Evolutionary conservation across 2,329 filamentous ascomycete species (phyloP).

Genomic region (Tolypocladium endophyticum): DNA sequence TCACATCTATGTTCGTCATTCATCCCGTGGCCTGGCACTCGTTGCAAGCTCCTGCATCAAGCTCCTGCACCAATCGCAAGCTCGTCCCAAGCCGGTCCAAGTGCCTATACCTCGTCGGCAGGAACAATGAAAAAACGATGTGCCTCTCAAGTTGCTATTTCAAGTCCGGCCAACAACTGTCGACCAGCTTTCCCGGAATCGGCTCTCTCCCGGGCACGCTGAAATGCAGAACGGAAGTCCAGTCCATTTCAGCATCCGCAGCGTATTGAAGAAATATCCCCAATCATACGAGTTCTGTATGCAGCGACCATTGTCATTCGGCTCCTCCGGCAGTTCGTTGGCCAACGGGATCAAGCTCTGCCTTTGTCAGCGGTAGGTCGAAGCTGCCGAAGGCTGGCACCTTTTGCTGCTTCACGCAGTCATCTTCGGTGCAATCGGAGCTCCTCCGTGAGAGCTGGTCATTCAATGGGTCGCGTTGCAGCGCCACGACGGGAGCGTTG

Average conservation of each 20-base stretch:
- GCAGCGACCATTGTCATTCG: not conserved
- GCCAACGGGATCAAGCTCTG: not conserved
- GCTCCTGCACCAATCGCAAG: no score
- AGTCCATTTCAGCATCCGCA: not conserved
- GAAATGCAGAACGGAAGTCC: not conserved
- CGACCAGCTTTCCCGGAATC: not conserved
- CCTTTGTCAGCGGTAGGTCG: not conserved
- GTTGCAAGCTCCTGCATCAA: not conserved
- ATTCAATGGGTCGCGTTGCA: not conserved
- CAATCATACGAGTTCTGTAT: not conserved
- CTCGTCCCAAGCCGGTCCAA: no score
- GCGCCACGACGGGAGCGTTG: not conserved
- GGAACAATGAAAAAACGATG: no score
- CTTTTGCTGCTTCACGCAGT: not conserved
- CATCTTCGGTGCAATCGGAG: not conserved
- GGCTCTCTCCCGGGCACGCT: not conserved
- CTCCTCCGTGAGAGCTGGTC: not conserved
- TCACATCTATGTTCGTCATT: no score
- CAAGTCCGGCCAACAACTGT: not conserved
- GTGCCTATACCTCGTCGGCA: no score
- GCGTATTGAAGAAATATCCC: not conserved
- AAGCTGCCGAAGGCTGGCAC: not conserved
- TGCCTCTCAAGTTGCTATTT: no score
- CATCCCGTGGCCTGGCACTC: not conserved
- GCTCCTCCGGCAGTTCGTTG: not conserved